phyloP scores from a whole-genome alignment of 2,329 filamentous ascomycete genomes.

The Penicillium sp. region DNA sequence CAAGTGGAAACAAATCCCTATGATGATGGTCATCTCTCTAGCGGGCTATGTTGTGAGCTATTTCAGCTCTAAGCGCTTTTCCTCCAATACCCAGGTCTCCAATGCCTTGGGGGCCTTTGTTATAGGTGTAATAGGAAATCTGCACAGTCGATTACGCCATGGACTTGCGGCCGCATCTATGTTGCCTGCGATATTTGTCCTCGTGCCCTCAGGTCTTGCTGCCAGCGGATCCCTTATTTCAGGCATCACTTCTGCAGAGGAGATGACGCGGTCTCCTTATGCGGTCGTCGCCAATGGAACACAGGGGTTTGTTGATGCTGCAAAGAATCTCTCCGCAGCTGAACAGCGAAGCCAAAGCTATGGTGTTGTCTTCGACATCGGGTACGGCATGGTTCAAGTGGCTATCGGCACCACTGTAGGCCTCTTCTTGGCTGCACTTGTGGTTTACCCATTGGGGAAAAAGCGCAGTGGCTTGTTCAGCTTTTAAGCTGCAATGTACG shows the following conservation, averaged over 20 bases:
- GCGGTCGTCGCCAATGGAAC: slow-evolving; percentile 32
- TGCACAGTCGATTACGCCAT: slow-evolving; percentile 73
- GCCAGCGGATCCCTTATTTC: slow-evolving; percentile 61
- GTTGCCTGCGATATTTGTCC: slow-evolving; percentile 81
- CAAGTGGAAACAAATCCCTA: slow-evolving; percentile 75
- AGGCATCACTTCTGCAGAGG: slow-evolving; percentile 61
- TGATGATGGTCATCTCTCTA: slow-evolving; percentile 75
- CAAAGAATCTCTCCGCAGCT: slow-evolving; percentile 36
- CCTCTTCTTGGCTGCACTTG: slow-evolving; percentile 50
- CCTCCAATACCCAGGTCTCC: slow-evolving; percentile 72
- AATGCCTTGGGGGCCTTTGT: slow-evolving; percentile 78
- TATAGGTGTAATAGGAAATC: slow-evolving; percentile 76
- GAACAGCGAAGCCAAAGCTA: slow-evolving; percentile 45
- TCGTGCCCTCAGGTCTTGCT: slow-evolving; percentile 64
- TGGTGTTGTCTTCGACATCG: slow-evolving; percentile 48
- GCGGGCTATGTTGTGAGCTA: slow-evolving; percentile 77
- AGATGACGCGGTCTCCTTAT: slow-evolving; percentile 47
- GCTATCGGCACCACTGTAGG: slow-evolving; percentile 54
- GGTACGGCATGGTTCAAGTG: slow-evolving; percentile 53
- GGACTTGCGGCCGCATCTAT: slow-evolving; percentile 83
- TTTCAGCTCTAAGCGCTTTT: slow-evolving; percentile 69
- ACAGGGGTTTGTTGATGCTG: slow-evolving; percentile 27
- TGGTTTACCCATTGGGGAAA: slow-evolving; percentile 53
- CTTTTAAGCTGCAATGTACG: slow-evolving; percentile 31
- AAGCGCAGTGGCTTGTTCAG: slow-evolving; percentile 52